Percentiles rank a stretch among this genome's conserved stretches.
phyloP scores from a whole-genome alignment of 2,329 filamentous ascomycete genomes.

The Trichothecium sympodiale region DNA sequence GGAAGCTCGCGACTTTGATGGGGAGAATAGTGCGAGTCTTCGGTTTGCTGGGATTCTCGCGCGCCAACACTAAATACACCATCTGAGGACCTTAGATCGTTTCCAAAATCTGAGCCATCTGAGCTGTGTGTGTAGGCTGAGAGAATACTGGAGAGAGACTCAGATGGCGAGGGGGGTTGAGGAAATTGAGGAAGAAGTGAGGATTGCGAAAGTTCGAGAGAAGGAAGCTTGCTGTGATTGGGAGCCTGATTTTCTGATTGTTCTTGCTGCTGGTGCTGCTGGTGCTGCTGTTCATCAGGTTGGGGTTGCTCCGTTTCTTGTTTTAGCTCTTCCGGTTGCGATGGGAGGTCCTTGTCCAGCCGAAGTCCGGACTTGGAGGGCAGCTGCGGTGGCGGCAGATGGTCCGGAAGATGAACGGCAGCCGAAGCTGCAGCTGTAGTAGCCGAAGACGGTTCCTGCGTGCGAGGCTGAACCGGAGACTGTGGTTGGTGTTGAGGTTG shows the following conservation, averaged over 20 bases:
- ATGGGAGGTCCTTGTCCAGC: not conserved
- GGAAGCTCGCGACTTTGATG: slow-evolving; percentile 4
- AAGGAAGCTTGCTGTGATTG: slow-evolving; percentile 1
- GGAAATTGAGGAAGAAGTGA: slow-evolving; percentile 11
- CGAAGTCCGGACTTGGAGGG: not conserved
- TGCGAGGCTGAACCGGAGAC: too few relatives aligned
- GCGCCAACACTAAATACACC: slow-evolving; percentile 14
- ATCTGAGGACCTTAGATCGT: slow-evolving; percentile 22
- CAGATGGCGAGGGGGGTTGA: slow-evolving; percentile 25
- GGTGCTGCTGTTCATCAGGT: not conserved
- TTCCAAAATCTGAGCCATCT: slow-evolving; percentile 22
- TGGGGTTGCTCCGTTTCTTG: not conserved
- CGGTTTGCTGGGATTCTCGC: slow-evolving; percentile 11
- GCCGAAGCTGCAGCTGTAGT: too few relatives aligned
- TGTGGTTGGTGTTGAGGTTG: slow-evolving; percentile 2
- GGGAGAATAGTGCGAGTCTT: slow-evolving; percentile 5
- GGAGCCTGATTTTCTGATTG: slow-evolving; percentile 1
- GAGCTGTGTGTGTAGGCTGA: slow-evolving; percentile 42
- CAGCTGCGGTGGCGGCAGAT: not conserved
- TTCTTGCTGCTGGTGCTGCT: slow-evolving; percentile 8
- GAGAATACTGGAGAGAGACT: slow-evolving; percentile 42
- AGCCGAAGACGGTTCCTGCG: too few relatives aligned
- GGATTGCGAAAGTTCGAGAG: not conserved
- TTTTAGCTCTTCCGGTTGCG: not conserved
- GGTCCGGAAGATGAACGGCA: too few relatives aligned